Percentiles rank a stretch among this genome's conserved stretches.
phyloP scores from a whole-genome alignment of 495 filamentous ascomycete species.

The Penicillium fimorum region DNA sequence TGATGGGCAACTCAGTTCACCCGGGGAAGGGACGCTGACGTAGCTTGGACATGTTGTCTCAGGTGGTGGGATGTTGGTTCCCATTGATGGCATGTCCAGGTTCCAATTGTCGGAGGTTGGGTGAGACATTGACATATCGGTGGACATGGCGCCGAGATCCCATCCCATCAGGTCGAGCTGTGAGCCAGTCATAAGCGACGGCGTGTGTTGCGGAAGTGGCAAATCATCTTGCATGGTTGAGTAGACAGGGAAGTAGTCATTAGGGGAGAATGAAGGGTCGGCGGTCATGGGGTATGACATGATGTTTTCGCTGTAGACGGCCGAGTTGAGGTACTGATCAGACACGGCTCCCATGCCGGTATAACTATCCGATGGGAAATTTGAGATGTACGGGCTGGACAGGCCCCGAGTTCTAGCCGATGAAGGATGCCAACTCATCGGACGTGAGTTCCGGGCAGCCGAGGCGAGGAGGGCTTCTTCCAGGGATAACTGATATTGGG shows the following conservation, averaged over 20 bases:
- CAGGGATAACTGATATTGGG: slow-evolving; percentile 30
- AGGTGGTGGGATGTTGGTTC: slow-evolving; percentile 36
- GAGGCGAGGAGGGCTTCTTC: slow-evolving; percentile 42
- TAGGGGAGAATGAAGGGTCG: slow-evolving; percentile 34
- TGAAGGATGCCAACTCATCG: slow-evolving; percentile 70
- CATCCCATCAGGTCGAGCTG: slow-evolving; percentile 35
- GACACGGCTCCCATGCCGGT: slow-evolving; percentile 27
- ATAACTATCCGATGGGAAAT: slow-evolving; percentile 26
- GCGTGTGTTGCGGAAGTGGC: slow-evolving; percentile 44
- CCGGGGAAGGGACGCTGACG: slow-evolving; percentile 42
- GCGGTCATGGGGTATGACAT: slow-evolving; percentile 31
- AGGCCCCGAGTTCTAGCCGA: slow-evolving; percentile 40
- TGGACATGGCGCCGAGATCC: slow-evolving; percentile 18
- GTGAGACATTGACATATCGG: slow-evolving; percentile 23
- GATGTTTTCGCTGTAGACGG: slow-evolving; percentile 25
- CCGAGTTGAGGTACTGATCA: slow-evolving; percentile 27
- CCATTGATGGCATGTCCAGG: slow-evolving; percentile 42
- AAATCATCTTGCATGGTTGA: slow-evolving; percentile 34
- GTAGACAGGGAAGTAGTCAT: slow-evolving; percentile 27
- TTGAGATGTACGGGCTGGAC: slow-evolving; percentile 28
- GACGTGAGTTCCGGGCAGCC: slow-evolving; percentile 45
- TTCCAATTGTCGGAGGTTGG: slow-evolving; percentile 37
- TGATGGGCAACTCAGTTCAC: slow-evolving; percentile 50
- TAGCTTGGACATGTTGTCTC: slow-evolving; percentile 37
- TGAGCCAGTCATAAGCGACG: slow-evolving; percentile 40